Evolutionary conservation across 2,329 filamentous ascomycete genomes (phyloP), one percentile per base, ranked within the genome.

Genomic region (Fusarium avenaceum): DNA sequence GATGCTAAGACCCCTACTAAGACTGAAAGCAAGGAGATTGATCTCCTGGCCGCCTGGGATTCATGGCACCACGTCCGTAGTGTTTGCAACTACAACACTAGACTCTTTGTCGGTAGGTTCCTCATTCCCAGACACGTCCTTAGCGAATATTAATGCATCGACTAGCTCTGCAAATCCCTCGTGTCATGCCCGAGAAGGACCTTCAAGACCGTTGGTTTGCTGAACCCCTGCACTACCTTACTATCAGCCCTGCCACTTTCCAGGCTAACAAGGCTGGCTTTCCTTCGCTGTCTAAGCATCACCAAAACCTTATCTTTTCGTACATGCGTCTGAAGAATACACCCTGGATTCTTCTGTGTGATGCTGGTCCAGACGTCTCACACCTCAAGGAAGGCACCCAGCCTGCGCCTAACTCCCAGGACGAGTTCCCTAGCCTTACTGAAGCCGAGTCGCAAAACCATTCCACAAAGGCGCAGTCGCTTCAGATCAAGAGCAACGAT

Each of bases 11-110:
- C 64, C 17, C 70, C 70, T 6, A 63, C 78, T 2, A 75, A 78
- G 14, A 69, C 69, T 17, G 60, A 78, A 33, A 72, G 74, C 8
- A 81, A 83, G 32, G 85, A 88, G 22, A 81, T 90, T 63, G 91
- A 95, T 73, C 78, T 92, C 1, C 96, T 93, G 78, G 90, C 90
- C 53, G 86, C 90, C 4, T 99, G 96, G 96, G 94, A 98, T 79
- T 90, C 92, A 2, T 99, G 96, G 96, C 91, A 99, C 77, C 85
- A 90, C 22, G 91, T 99, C 74, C 87, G 96, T 53, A 90, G 90
- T 53, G 84, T 93, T 58, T 97, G 94, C 86, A 91, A 90, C 80
- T 98, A 99, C 80, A 91, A 90, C 78, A 81, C 86, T 57, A 88
- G 93, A 77, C 84, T 99, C 38, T 91, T 89, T 74, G 88, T 97